Conservation (phyloP, 2,329 filamentous ascomycete genomes). For the Penicillium sp. region DNA sequence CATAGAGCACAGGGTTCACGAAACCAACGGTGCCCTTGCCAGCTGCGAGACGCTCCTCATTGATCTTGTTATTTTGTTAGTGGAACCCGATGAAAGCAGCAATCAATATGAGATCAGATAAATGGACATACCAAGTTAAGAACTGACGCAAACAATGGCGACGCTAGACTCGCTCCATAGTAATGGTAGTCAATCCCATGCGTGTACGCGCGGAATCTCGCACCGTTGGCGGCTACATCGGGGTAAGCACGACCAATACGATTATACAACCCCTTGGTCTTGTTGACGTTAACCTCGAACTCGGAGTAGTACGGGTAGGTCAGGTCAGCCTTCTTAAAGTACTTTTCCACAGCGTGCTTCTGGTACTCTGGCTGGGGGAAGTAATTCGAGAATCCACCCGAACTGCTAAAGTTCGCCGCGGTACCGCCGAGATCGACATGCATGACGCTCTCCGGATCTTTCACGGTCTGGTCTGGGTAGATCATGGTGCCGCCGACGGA, state of each 20-base stretch:
- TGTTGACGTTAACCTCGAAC: constrained; percentile 41
- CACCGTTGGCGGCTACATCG: constrained; percentile 53
- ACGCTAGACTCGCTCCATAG: constrained; percentile 35
- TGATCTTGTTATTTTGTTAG: constrained; percentile 37
- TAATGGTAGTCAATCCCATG: constrained; percentile 26
- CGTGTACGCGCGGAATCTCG: constrained; percentile 33
- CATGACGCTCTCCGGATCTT: constrained; percentile 36
- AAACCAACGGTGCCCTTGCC: constrained; percentile 57
- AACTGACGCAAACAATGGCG: constrained; percentile 37
- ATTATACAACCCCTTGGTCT: constrained; percentile 49
- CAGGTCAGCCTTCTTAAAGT: constrained; percentile 42
- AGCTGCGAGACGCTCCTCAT: constrained; percentile 53
- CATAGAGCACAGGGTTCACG: constrained; percentile 53
- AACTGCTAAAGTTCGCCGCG: constrained; percentile 41
- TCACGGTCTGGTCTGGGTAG: constrained; percentile 32
- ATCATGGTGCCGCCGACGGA: constrained; percentile 49
- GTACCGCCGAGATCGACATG: constrained; percentile 36
- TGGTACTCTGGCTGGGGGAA: constrained; percentile 51
- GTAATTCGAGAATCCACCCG: constrained; percentile 55
- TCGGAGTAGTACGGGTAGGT: constrained; percentile 38
- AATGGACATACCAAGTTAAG: constrained; percentile 32
- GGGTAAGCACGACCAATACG: constrained; percentile 54
- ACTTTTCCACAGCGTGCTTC: constrained; percentile 44
- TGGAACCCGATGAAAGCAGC: too few relatives aligned
- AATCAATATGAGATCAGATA: not conserved